Conservation (phyloP, 441 rosid genomes). For the Breynia disticha region DNA sequence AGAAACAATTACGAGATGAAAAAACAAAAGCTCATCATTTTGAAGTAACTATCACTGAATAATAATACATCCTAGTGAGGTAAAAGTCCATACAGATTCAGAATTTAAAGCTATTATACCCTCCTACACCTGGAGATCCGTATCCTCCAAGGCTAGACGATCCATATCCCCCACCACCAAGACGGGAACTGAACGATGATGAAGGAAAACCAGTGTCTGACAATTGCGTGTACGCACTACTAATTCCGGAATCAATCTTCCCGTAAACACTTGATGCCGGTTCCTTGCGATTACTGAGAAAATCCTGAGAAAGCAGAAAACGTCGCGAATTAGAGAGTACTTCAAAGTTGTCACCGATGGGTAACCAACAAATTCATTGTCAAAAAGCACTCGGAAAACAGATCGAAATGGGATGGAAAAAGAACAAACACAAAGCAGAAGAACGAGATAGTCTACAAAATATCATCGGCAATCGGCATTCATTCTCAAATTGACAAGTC, state of each 20-base stretch:
- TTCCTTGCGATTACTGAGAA: slow-evolving; percentile 30
- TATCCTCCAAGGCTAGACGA: slow-evolving; percentile 31
- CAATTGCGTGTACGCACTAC: slow-evolving; percentile 28
- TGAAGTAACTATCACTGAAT: no score
- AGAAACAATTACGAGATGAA: no score
- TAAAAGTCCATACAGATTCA: slow-evolving; percentile 13
- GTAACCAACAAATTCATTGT: not conserved
- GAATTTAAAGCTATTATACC: slow-evolving; percentile 29
- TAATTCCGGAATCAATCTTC: slow-evolving; percentile 30
- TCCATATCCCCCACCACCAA: slow-evolving; percentile 33
- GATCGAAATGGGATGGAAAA: no score
- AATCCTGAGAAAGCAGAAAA: slow-evolving; percentile 28
- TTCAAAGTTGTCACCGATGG: not conserved
- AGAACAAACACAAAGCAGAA: no score
- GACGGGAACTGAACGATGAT: slow-evolving; percentile 26
- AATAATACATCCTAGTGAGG: not conserved
- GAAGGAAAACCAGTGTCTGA: slow-evolving; percentile 28
- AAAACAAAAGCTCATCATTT: no score
- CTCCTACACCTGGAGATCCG: slow-evolving; percentile 22
- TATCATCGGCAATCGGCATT: no score
- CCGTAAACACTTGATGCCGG: slow-evolving; percentile 25
- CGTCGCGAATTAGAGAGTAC: not conserved
- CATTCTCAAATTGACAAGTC: not conserved
- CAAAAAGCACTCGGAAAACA: no score
- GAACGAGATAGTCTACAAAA: no score